Base-by-base conservation (phyloP, 1,284 basidiomycete genomes). In the Bondarzewia mesenterica region DNA sequence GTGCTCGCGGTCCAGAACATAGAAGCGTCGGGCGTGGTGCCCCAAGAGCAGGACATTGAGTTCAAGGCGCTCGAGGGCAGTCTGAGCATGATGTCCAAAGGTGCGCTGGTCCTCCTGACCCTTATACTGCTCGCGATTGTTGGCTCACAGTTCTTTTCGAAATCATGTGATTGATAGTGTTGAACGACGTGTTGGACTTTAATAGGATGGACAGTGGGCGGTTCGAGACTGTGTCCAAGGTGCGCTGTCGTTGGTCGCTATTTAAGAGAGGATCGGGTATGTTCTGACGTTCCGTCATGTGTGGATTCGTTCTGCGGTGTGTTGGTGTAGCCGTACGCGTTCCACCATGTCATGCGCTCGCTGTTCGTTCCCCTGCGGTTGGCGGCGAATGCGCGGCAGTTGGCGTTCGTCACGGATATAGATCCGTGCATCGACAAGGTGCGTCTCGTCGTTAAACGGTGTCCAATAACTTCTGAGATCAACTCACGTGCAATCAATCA, bases 1-100 rank as follows among this genome's bases (percentile, higher is more conserved):
- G 82, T 93, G 12, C 71, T 94, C 27, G 91, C 91, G 0, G 83
- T 93, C 7, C 92, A 94, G 66, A 94, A 95, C 60, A 84, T 94
- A 74, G 83, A 86, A 52, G 89, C 87, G 1, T 79, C 74, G 0
- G 76, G 79, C 7, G 72, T 73, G 6, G 72, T 91, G 38, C 72
- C 73, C 4, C 77, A 76, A 54, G 74, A 78, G 16, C 79, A 85
- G 54, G 84, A 86, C 53, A 76, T 90, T 42, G 89, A 92, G 63
- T 89, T 89, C 60, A 79, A 76, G 54, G 89, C 88, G 5, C 72
- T 94, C 20, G 83, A 85, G 57, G 87, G 87, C 2, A 89, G 85
- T 61, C 66, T 94, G 49, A 84, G 79, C 51, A 91, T 93, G 85
- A 94, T 92, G 85, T 84, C 83, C n/a, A 88, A 89, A 72, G 84